A percentile compares a stretch with the other conserved stretches of the same genome.
phyloP scores from a whole-genome alignment of 345 rosid genomes.

The Salix koriyanagi region DNA sequence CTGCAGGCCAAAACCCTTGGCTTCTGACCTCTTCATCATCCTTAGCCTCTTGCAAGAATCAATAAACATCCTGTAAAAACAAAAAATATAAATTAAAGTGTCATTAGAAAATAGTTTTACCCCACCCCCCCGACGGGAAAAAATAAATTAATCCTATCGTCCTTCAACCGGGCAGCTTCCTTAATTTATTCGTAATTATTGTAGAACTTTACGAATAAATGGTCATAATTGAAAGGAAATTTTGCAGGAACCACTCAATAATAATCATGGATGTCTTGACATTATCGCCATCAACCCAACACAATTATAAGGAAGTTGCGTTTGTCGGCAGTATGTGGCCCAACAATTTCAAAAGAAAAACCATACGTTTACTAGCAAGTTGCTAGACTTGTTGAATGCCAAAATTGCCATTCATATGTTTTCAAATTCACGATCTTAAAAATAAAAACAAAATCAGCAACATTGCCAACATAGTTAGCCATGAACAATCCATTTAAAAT shows the following conservation, averaged over 20 bases:
- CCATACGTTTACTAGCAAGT: neutral
- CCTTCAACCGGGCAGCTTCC: neutral
- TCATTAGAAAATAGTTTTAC: neutral
- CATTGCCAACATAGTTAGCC: too few relatives aligned
- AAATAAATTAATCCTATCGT: too few relatives aligned
- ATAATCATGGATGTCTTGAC: neutral
- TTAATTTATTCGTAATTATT: neutral
- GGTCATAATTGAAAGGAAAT: neutral
- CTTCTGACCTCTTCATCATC: constrained; percentile 56
- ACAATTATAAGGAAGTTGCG: neutral
- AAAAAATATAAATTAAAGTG: too few relatives aligned
- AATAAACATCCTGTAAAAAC: constrained; percentile 52
- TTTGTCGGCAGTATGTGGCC: constrained; percentile 1
- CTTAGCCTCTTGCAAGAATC: constrained; percentile 70
- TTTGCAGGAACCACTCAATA: neutral
- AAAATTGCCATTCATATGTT: neutral
- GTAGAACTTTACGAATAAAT: neutral
- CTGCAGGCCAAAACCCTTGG: constrained; percentile 18
- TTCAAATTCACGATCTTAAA: neutral
- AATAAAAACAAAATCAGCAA: neutral
- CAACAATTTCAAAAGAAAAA: neutral
- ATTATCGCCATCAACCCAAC: neutral
- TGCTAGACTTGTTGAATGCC: neutral
- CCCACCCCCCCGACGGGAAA: neutral
- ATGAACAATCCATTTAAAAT: neutral